Percentiles rank a stretch among this genome's conserved stretches.
Evolutionary conservation across 2,329 filamentous ascomycete species (phyloP).

Genomic region (Cordyceps fumosorosea): DNA sequence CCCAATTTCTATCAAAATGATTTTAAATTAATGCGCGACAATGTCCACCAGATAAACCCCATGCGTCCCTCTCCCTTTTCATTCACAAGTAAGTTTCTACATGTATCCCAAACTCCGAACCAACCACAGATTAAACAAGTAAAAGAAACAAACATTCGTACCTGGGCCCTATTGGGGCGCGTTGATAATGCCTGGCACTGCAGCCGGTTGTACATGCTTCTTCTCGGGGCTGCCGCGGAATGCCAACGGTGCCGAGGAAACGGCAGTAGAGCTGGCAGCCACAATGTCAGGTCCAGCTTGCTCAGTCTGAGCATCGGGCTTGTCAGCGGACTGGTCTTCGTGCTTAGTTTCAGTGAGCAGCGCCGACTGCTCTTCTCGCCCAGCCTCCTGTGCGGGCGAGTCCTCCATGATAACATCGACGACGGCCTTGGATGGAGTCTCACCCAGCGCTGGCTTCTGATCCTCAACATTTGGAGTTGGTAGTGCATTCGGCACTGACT

Average conservation of each 20-base stretch:
- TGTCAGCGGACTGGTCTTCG: neutral
- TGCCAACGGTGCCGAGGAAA: conserved; percentile 43
- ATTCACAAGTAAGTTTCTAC: neutral
- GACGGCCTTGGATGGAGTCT: neutral
- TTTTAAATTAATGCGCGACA: neutral
- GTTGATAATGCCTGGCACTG: conserved; percentile 21
- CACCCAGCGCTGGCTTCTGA: neutral
- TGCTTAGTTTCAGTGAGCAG: neutral
- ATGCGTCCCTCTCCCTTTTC: neutral
- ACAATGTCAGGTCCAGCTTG: conserved; percentile 9
- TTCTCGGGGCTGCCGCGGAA: conserved; percentile 59
- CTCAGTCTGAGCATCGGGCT: neutral
- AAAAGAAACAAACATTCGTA: conserved; percentile 6
- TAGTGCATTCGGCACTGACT: conserved; percentile 18
- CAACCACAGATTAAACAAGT: conserved; percentile 16
- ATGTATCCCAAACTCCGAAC: conserved; percentile 13
- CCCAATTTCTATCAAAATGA: neutral
- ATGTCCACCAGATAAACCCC: neutral
- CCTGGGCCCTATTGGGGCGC: neutral
- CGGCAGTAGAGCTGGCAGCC: conserved; percentile 26
- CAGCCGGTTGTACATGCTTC: conserved; percentile 28
- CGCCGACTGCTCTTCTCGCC: conserved; percentile 15
- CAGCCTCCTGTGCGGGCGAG: neutral
- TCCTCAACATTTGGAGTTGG: conserved; percentile 19
- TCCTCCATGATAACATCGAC: neutral